Base-by-base conservation (phyloP, 768 basidiomycete species). In the Mrakia frigida region DNA sequence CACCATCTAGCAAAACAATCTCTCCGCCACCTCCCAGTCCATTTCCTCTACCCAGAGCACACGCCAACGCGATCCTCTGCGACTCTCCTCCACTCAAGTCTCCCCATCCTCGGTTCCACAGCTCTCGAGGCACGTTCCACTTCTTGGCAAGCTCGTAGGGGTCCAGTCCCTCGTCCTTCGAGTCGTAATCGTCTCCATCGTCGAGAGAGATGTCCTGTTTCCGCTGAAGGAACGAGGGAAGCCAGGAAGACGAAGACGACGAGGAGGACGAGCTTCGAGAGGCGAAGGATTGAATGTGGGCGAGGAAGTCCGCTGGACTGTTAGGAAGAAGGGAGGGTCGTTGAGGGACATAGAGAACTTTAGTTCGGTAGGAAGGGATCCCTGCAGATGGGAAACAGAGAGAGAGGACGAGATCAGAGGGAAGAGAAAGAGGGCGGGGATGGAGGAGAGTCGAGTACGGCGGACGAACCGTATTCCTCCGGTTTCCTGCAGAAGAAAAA, bases 311-410 rank as follows among this genome's bases (percentile, higher is more conserved):
- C 33, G 86, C 85, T 0, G 94, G 94, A 3, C 91, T 90, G 6
- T 90, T 91, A 1, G 92, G 88, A 31, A 96, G 87, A n/a, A 95
- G 85, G 1, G 93, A 91, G 0, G 94, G 90, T 56, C 94, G 86
- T 83, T 96, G 94, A 0, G 94, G 93, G 35, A 95, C 89, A 82
- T 96, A 96, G 76, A 90, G 87, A 3, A 96, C 89, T 74, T 86
- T 87, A 0, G 90, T 93, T 70, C 94, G 88, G 83, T 89, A 96
- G 25, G 82, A 81, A 3, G 94, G 92, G 33, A 94, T 87, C 18
- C 91, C 92, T 91, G 80, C 1, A n/a, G 46, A 18, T 18, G 46
- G 4, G 18, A 50, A 3, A 6, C 16, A 41, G 31, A 41, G 21
- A 46, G 23, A 9, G 37, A 41, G 13, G 35, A 69, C 25, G 37